phyloP scores from a whole-genome alignment of 768 basidiomycete genomes.

The Tricholoma hemisulphureum region DNA sequence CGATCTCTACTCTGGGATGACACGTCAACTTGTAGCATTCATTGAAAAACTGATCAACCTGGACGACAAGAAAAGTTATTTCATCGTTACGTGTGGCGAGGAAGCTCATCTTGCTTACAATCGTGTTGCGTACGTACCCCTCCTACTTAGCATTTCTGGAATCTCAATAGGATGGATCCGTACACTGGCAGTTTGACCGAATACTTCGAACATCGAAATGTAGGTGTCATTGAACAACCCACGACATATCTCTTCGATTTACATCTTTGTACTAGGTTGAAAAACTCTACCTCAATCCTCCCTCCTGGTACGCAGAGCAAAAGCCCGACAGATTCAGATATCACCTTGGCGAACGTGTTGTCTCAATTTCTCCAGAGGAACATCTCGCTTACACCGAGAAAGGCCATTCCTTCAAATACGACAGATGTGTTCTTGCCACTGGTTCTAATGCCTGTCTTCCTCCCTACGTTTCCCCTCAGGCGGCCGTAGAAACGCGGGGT shows the following conservation, averaged over 20 bases:
- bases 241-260: neutral
- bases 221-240: neutral
- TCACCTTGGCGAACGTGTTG: conserved; percentile 48
- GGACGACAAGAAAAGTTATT: conserved; percentile 46
- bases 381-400: conserved; percentile 49
- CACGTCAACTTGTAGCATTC: conserved; percentile 42
- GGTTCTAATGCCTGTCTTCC: conserved; percentile 68
- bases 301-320: conserved; percentile 59
- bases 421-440: conserved; percentile 66
- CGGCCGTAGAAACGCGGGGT: conserved; percentile 44
- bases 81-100: conserved; percentile 62
- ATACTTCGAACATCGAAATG: conserved; percentile 56
- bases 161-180: neutral
- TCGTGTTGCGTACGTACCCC: conserved; percentile 39
- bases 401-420: conserved; percentile 47
- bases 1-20: neutral
- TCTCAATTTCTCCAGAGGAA: conserved; percentile 34
- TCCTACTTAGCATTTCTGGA: neutral
- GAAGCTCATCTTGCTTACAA: conserved; percentile 54
- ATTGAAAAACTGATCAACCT: conserved; percentile 66
- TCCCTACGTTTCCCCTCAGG: conserved; percentile 46
- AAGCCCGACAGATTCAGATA: conserved; percentile 54
- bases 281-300: conserved; percentile 57
- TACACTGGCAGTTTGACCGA: conserved; percentile 36
- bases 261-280: conserved; percentile 34